These are phyloP conservation scores for Stentor coeruleus DNA, from an alignment of 73 alveolate genomes.

Conservation along the genomic window DNA sequence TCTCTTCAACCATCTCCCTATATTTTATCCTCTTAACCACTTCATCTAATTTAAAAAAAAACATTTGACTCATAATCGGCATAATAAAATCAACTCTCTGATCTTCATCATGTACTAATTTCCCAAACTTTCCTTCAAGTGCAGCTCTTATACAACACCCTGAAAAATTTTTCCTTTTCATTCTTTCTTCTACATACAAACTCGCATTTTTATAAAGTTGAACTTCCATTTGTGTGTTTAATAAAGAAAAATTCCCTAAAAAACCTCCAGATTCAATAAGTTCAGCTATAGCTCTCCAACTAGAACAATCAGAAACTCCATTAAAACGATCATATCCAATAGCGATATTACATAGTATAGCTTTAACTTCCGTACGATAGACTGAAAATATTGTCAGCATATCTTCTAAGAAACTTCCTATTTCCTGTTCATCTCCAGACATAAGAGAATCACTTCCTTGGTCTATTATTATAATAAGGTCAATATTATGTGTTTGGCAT, in stretches of 20 bases:
- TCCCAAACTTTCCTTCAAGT: background rate
- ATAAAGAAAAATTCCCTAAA: constrained; percentile 7
- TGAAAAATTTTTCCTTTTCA: background rate
- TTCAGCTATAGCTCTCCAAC: constrained; percentile 12
- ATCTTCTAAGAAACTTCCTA: background rate
- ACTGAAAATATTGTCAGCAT: background rate
- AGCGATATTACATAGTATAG: background rate
- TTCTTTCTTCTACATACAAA: background rate
- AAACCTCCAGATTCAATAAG: constrained; percentile 8
- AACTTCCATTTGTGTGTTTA: background rate
- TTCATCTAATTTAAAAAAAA: background rate
- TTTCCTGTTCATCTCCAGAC: constrained; percentile 16
- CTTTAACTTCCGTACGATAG: background rate
- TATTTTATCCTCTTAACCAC: background rate
- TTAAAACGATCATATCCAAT: background rate
- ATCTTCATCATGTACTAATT: background rate
- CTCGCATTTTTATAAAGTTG: background rate
- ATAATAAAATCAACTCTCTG: background rate
- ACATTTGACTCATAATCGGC: background rate
- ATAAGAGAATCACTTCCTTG: constrained; percentile 12
- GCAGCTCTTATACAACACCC: background rate
- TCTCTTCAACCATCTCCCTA: background rate
- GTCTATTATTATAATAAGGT: background rate
- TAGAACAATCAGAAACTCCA: constrained; percentile 26
- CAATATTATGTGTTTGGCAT: background rate